Evolutionary conservation across 495 filamentous ascomycete genomes (phyloP), one percentile per base, ranked within the genome.

Genomic region (Baudoinia panamericana): DNA sequence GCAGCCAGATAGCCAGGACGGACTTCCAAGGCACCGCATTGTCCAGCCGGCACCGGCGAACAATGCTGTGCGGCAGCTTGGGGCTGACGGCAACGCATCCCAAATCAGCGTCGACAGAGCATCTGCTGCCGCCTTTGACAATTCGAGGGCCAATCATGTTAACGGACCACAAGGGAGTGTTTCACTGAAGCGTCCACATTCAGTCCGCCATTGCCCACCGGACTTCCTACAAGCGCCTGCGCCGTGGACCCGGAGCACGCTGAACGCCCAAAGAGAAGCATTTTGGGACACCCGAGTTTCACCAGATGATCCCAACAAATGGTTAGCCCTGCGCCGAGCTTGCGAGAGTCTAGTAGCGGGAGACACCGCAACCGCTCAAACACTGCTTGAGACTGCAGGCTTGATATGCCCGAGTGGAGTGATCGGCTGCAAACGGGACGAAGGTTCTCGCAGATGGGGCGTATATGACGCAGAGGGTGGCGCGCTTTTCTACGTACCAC

Each of bases 381-480:
- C 66, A 27, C 78, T 83, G 31, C 56, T 93, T 5, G 73, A 77
- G 57, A 86, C 87, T 1, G 76, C 75, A 6, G 84, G 75, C 5
- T 69, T 93, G 27, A 93, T 81, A 1, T 63, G 90, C 26, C 84
- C 85, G 1, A 85, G 75, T 0, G 76, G 62, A 17, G 16, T 52
- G 70, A 76, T 19, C 70, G 87, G 55, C 54, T 84, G 8, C 71
- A 71, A 12, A 68, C 79, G 18, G 16, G 30, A 29, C 2, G 16
- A 32, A 12, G 16, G 32, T 27, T 26, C 36, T 19, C 1, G 23
- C 12, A n/a, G 29, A 10, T 41, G 43, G 28, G 85, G 86, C 2
- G 76, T 71, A 6, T 95, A 85, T 50, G 87, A 94, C 60, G 67
- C 76, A 28, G 61, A 73, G 30, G 36, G 36, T 8, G 87, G 87